A percentile compares a stretch with the other conserved stretches of the same genome.
Conservation (phyloP, 345 rosid genomes). For the Odontarrhena argentea region DNA sequence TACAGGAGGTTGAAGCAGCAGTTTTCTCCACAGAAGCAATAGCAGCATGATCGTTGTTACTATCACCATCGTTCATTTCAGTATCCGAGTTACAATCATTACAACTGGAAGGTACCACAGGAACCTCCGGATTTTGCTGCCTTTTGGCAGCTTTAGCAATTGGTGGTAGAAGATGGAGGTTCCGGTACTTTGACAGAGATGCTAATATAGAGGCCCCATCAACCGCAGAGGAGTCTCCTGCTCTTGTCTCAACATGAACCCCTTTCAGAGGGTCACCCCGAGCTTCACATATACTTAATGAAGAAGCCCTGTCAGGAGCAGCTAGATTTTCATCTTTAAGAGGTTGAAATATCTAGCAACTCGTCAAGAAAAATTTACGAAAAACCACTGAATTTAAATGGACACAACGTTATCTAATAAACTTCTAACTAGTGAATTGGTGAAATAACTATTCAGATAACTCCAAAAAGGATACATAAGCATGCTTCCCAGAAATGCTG, state of each 20-base stretch:
- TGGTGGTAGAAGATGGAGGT: constrained; percentile 63
- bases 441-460: constrained; percentile 1
- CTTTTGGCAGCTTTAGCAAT: constrained; percentile 54
- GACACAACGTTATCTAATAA: not conserved
- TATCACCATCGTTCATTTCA: constrained; percentile 67
- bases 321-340: constrained; percentile 63
- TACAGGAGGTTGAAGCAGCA: constrained; percentile 51
- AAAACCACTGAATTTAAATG: constrained; percentile 11
- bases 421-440: not conserved
- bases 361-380: constrained; percentile 51
- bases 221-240: constrained; percentile 85
- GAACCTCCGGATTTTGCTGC: constrained; percentile 60
- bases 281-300: constrained; percentile 75
- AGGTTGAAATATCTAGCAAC: constrained; percentile 80
- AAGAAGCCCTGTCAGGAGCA: constrained; percentile 61
- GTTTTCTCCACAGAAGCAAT: constrained; percentile 63
- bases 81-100: constrained; percentile 59
- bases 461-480: constrained; percentile 85
- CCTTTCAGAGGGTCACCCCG: constrained; percentile 67
- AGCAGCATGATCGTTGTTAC: constrained; percentile 53
- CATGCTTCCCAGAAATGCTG: constrained; percentile 66
- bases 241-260: constrained; percentile 73
- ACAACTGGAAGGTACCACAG: constrained; percentile 58
- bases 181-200: constrained; percentile 66
- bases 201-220: constrained; percentile 92